Conservation (phyloP, 73 alveolate species). For the Loxodes magnus region DNA sequence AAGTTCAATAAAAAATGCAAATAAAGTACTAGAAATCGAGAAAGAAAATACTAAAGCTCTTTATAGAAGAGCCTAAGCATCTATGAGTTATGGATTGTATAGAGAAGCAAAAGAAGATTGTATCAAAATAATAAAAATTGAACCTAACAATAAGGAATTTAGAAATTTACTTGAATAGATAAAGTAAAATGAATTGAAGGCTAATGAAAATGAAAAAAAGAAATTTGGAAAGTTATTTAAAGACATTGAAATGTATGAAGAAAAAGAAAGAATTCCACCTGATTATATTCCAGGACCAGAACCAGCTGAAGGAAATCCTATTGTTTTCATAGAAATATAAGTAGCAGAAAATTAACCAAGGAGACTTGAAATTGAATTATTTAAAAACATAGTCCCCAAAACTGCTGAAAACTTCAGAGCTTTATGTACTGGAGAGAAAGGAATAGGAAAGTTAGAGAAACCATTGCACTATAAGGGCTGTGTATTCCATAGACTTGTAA, state of each 20-base stretch:
- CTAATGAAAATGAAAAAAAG: conserved; percentile 40
- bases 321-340: conserved; percentile 27
- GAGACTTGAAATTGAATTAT: conserved; percentile 70
- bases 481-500: conserved; percentile 79
- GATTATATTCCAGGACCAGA: too few relatives aligned
- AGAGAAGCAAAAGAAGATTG: conserved; percentile 58
- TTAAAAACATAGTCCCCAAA: conserved; percentile 72
- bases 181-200: conserved; percentile 31
- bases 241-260: conserved; percentile 65
- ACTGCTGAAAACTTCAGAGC: conserved; percentile 85
- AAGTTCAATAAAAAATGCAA: conserved; percentile 32
- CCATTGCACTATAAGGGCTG: conserved; percentile 35
- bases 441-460: conserved; percentile 37
- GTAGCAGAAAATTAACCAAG: conserved; percentile 44
- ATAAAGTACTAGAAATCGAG: conserved; percentile 52
- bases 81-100: conserved; percentile 22
- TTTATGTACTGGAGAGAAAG: conserved; percentile 84
- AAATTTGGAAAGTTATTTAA: conserved; percentile 48
- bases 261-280: too few relatives aligned
- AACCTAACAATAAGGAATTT: conserved; percentile 50
- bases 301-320: too few relatives aligned
- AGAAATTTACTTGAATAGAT: conserved; percentile 39
- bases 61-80: conserved; percentile 53
- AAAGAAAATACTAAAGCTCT: conserved; percentile 48
- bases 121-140: conserved; percentile 41